Conservation (phyloP, 1,284 basidiomycete genomes). For the Coriolopsis trogii region DNA sequence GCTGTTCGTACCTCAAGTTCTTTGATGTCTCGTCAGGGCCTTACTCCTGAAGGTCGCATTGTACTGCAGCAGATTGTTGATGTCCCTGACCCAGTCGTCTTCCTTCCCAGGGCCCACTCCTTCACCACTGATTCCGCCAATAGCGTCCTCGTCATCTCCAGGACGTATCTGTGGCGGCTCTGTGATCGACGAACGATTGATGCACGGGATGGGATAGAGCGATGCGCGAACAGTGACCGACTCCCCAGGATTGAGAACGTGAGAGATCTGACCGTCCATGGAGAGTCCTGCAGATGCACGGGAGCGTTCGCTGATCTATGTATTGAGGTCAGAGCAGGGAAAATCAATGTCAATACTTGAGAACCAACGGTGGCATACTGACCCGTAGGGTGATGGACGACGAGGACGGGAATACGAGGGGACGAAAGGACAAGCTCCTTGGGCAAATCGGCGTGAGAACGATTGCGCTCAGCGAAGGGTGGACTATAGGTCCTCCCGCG, state of each 20-base stretch:
- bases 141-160: not conserved
- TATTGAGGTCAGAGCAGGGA: not conserved
- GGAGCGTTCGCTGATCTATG: slow-evolving; percentile 82
- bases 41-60: slow-evolving; percentile 92
- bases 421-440: slow-evolving; percentile 89
- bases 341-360: not conserved
- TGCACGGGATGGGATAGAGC: slow-evolving; percentile 90
- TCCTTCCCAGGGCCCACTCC: slow-evolving; percentile 70
- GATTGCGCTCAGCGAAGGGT: slow-evolving; percentile 88
- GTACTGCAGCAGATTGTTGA: slow-evolving; percentile 91
- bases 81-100: slow-evolving; percentile 95
- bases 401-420: slow-evolving; percentile 87
- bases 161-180: slow-evolving; percentile 39
- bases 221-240: slow-evolving; percentile 86
- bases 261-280: slow-evolving; percentile 89
- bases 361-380: slow-evolving; percentile 32
- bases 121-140: slow-evolving; percentile 22
- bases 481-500: slow-evolving; percentile 95
- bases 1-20: no score
- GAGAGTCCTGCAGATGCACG: slow-evolving; percentile 89
- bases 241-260: slow-evolving; percentile 81
- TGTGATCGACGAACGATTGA: slow-evolving; percentile 79
- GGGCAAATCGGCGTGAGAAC: slow-evolving; percentile 96
- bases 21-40: slow-evolving; percentile 68
- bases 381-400: slow-evolving; percentile 84